These are phyloP conservation scores for Tuber borchii DNA, from an alignment of 495 filamentous ascomycete genomes.

Conservation along the genomic window DNA sequence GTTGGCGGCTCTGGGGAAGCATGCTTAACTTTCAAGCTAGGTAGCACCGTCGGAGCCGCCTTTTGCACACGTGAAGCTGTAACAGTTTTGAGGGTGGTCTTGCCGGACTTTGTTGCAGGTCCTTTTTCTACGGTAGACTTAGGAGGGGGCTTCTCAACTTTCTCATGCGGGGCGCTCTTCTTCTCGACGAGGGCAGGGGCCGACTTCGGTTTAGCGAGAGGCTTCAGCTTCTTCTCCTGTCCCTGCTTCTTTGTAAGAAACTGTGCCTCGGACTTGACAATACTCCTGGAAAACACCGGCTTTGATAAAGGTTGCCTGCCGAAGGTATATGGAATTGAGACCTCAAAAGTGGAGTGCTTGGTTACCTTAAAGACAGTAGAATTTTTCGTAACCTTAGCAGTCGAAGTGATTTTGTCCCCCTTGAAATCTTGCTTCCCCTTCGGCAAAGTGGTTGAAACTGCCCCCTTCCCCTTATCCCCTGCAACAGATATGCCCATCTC, in stretches of 20 bases:
- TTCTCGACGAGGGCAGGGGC: not conserved
- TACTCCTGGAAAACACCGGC: not conserved
- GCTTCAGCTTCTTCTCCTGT: not conserved
- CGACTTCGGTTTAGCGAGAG: not conserved
- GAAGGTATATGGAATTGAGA: not conserved
- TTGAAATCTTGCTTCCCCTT: constrained; percentile 12
- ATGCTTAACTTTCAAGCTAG: not conserved
- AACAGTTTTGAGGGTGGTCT: not conserved
- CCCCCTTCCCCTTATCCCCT: not conserved
- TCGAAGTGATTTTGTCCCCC: constrained; percentile 10
- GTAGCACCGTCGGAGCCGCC: not conserved
- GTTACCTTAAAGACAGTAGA: constrained; percentile 8
- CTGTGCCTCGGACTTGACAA: not conserved
- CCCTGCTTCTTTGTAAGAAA: not conserved
- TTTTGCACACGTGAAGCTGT: not conserved
- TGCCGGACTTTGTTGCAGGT: not conserved
- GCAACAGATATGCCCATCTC: not conserved
- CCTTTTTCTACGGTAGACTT: not conserved
- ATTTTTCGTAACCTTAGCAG: constrained; percentile 18
- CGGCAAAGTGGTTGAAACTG: not conserved
- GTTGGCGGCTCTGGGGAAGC: not conserved
- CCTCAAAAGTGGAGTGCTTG: constrained; percentile 9
- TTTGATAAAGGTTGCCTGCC: not conserved
- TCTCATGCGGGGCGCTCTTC: not conserved
- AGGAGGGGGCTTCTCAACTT: not conserved